Percentiles rank a stretch among this genome's conserved stretches.
phyloP scores from a whole-genome alignment of 768 basidiomycete genomes.

The Pleurotus platypus region DNA sequence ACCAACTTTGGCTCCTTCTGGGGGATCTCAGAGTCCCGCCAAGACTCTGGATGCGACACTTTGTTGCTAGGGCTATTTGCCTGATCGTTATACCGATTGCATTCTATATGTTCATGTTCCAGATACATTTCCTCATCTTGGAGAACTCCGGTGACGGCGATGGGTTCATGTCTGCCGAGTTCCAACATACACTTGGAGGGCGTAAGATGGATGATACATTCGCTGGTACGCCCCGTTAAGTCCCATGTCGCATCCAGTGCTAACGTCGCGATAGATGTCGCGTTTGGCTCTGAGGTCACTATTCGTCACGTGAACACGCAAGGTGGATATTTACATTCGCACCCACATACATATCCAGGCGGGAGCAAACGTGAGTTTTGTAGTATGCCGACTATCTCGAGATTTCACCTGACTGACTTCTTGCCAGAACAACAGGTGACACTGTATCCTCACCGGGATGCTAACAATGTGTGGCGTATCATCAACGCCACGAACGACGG shows the following conservation, averaged over 20 bases:
- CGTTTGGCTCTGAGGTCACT: conserved; percentile 75
- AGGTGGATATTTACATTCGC: conserved; percentile 98
- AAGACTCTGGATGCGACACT: conserved; percentile 75
- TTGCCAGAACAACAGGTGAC: conserved; percentile 92
- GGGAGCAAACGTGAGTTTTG: conserved; percentile 76
- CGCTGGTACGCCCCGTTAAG: conserved; percentile 52
- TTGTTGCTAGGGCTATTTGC: conserved; percentile 85
- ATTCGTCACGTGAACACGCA: conserved; percentile 95
- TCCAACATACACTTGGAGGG: conserved; percentile 92
- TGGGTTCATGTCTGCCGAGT: conserved; percentile 99
- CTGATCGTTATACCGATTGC: conserved; percentile 79
- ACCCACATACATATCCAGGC: conserved; percentile 82
- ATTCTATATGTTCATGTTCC: conserved; percentile 97
- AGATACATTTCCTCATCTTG: conserved; percentile 88
- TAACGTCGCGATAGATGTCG: conserved; percentile 55
- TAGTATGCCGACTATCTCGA: background rate
- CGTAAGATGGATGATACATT: conserved; percentile 91
- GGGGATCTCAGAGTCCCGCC: conserved; percentile 83
- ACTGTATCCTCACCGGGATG: conserved; percentile 96
- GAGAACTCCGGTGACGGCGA: conserved; percentile 93
- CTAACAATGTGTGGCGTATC: conserved; percentile 92
- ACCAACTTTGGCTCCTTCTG: conserved; percentile 85
- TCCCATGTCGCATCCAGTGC: background rate
- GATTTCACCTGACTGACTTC: background rate
- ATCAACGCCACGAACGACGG: conserved; percentile 63